Base-by-base conservation (phyloP, 202 grass and related monocot species). In the Alloteropsis angusta region DNA sequence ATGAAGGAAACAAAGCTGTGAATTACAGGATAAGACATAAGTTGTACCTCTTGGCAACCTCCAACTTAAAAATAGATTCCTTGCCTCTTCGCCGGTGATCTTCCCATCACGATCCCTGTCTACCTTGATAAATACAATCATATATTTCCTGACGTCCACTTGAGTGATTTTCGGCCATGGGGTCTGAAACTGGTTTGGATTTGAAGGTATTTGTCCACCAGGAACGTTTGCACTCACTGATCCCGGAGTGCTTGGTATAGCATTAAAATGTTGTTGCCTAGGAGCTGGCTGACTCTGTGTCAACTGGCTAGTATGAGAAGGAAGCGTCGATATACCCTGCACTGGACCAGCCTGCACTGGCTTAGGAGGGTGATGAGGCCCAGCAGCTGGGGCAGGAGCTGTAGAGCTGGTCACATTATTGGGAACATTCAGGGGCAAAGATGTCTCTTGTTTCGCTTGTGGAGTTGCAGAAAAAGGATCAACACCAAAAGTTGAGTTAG, bases 91-190 rank as follows among this genome's bases (percentile, higher is more conserved):
- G 70, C 96, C 96, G 50, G 84, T 89, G 74, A 99, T 99, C 80
- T 99, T 99, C 18, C 96, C 96, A 89, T 99, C 96, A 91, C 96
- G 89, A 80, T 99, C 92, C 41, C 86, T 93, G 81, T 99, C 96
- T 49, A 99, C 96, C 88, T 96, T 96, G 46, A 99, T 87, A 84
- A 99, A 99, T 50, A 99, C 90, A 68, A 73, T 81, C 75, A 88
- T 93, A 70, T 99, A 99, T 82, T 89, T 99, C 72, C 91, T 93
- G 56, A 99, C 83, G 78, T 99, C 92, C 43, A 87, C 87, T 84
- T 96, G 92, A 61, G 76, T 93, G 83, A 99, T 93, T 79, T 99
- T 93, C 7, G 96, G 96, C 96, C 96, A 99, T 66, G 88, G 73
- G 41, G 49, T 35, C 69, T 91, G 88, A 72, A 77, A 52, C 64